Evolutionary conservation across 2,329 filamentous ascomycete species (phyloP).

Genomic region (Harringtonia lauricola): DNA sequence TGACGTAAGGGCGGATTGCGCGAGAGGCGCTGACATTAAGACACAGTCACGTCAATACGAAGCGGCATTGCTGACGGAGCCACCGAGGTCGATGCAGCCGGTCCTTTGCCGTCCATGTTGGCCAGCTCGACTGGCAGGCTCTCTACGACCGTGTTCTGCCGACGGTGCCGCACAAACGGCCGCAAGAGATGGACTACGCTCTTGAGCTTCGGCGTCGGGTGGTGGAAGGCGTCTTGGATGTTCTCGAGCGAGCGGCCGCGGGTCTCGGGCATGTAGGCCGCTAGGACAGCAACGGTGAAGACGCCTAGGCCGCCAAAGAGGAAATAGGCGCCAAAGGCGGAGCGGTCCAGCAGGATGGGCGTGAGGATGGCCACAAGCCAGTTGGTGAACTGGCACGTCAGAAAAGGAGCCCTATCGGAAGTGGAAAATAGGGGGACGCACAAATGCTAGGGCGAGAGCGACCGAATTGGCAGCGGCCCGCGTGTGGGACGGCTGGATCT

Average conservation of each 20-base stretch:
- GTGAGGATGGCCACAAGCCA: slow-evolving; percentile 32
- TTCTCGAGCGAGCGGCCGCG: slow-evolving; percentile 34
- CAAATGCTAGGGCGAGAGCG: slow-evolving; percentile 25
- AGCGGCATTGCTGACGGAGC: no score
- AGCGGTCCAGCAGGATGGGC: slow-evolving; percentile 28
- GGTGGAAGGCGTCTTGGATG: slow-evolving; percentile 35
- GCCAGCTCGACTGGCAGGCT: no score
- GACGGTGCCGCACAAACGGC: background rate
- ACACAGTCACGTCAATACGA: no score
- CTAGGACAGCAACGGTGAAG: slow-evolving; percentile 25
- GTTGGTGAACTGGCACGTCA: slow-evolving; percentile 20
- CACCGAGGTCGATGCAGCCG: no score
- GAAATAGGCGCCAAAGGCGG: slow-evolving; percentile 32
- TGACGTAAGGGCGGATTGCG: no score
- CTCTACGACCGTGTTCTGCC: background rate
- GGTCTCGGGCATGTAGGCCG: slow-evolving; percentile 38
- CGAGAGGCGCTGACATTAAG: no score
- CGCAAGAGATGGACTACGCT: background rate
- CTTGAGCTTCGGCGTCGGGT: slow-evolving; percentile 8
- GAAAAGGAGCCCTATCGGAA: no score
- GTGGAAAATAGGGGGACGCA: slow-evolving; percentile 3
- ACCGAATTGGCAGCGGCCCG: slow-evolving; percentile 42
- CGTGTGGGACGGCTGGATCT: slow-evolving; percentile 45
- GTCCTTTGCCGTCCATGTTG: no score
- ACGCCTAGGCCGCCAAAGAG: slow-evolving; percentile 30